Evolutionary conservation across 2,329 filamentous ascomycete genomes (phyloP).

Genomic region (Stachybotrys echinatus): DNA sequence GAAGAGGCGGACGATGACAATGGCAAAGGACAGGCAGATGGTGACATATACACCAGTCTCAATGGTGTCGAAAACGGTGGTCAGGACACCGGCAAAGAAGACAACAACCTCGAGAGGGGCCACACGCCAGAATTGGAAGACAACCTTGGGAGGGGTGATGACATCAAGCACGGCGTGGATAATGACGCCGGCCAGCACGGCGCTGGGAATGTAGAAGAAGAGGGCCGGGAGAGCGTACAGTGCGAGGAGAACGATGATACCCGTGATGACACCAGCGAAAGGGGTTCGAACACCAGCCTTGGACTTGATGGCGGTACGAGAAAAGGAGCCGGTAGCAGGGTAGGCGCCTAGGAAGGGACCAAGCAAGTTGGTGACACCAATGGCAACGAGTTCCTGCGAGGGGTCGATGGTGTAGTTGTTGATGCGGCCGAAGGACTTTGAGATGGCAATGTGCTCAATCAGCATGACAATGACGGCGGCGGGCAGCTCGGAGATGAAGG

Average conservation of each 20-base stretch:
- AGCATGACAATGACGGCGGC: constrained; percentile 72
- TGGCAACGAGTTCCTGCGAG: constrained; percentile 73
- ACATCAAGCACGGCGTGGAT: constrained; percentile 87
- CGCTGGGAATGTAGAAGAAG: constrained; percentile 84
- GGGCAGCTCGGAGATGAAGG: constrained; percentile 62
- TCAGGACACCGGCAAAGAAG: constrained; percentile 79
- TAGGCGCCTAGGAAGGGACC: constrained; percentile 78
- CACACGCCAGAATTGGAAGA: constrained; percentile 86
- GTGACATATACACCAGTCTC: constrained; percentile 85
- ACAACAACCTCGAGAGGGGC: constrained; percentile 77
- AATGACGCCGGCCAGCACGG: constrained; percentile 74
- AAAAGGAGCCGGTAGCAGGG: constrained; percentile 85
- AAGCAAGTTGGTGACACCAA: constrained; percentile 69
- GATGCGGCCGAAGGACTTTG: constrained; percentile 74
- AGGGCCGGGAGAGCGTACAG: constrained; percentile 78
- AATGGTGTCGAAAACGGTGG: constrained; percentile 76
- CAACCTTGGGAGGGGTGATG: constrained; percentile 74
- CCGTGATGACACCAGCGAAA: constrained; percentile 80
- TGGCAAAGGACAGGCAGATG: constrained; percentile 61
- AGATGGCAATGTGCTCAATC: constrained; percentile 78
- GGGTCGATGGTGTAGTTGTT: constrained; percentile 80
- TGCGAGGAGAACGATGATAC: constrained; percentile 73
- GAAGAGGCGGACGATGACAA: constrained; percentile 73
- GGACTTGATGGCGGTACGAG: constrained; percentile 87
- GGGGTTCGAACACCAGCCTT: constrained; percentile 87